Base-by-base conservation (phyloP, 2,329 filamentous ascomycete species). In the Seiridium unicorne region DNA sequence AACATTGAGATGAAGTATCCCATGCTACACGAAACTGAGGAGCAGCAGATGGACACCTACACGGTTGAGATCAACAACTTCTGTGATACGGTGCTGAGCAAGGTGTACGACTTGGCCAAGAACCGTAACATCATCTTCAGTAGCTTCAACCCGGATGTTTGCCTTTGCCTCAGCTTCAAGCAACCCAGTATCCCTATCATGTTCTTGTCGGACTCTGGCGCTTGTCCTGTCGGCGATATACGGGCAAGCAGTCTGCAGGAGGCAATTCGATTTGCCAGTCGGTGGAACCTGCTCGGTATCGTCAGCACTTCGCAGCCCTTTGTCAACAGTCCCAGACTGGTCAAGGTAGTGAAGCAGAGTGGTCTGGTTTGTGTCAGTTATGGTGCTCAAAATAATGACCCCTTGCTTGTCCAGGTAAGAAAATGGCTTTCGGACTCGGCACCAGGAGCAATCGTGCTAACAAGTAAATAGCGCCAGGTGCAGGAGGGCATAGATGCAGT, bases 1-100 rank as follows among this genome's bases (percentile, higher is more conserved):
- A 98, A 99, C 76, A 96, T 99, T 67, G 95, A 99, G 79, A 91
- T 99, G 84, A 98, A 99, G 77, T 99, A 99, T 72, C 95, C 95
- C 4, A 98, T 98, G 93, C 85, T 99, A 47, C 90, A 94, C 73
- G 96, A 99, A 80, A 92, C 88, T 61, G 92, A 97, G 74, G 91
- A 96, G 73, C 91, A 97, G 66, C 92, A 96, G 67, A 97, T 98
- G 93, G 94, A 97, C 73, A 91, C 91, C 3, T 97, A 97, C 71
- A 93, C 92, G 0, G 91, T 98, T 51, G 95, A 99, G 77, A 84
- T 98, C 67, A 98, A 98, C 76, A 92, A 90, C 1, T 99, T 98
- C 74, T 94, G 96, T 71, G 95, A 99, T 74, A 97, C 92, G 0
- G 91, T 99, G 3, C 82, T 99, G 7, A 84, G 84, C 49, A 95